These are phyloP conservation scores for Kodamaea lidongshanica DNA, from an alignment of 805 yeast species.

Conservation along the genomic window DNA sequence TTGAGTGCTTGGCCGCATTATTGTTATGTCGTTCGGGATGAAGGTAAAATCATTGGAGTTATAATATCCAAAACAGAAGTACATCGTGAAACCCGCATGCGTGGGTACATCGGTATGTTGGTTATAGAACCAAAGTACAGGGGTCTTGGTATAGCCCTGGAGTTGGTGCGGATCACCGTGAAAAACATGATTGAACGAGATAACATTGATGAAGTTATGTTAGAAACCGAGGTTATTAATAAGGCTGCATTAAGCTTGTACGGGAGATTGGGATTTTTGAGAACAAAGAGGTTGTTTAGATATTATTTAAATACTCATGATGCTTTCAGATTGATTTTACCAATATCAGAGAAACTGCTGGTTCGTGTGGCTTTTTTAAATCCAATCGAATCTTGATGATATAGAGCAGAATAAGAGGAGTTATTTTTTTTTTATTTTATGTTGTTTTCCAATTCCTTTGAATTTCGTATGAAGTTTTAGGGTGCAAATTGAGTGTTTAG, in stretches of 20 bases:
- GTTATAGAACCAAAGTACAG: conserved; percentile 71
- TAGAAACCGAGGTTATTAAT: conserved; percentile 88
- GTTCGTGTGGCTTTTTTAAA: conserved; percentile 48
- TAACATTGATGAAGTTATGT: conserved; percentile 80
- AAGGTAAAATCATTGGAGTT: conserved; percentile 58
- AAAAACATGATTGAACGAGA: conserved; percentile 54
- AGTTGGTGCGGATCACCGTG: conserved; percentile 56
- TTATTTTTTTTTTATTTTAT: no score
- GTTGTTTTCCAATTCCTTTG: no score
- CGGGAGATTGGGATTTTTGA: conserved; percentile 69
- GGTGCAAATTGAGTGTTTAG: no score
- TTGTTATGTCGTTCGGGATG: conserved; percentile 53
- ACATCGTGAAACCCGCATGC: conserved; percentile 62
- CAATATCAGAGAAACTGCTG: conserved; percentile 52
- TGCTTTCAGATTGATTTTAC: conserved; percentile 81
- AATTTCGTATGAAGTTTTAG: no score
- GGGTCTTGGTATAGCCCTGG: conserved; percentile 77
- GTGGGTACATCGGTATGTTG: conserved; percentile 97
- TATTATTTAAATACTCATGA: conserved; percentile 91
- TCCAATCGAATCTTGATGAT: no score
- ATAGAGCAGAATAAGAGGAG: no score
- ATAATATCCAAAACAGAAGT: conserved; percentile 76
- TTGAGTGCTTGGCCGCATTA: conserved; percentile 86
- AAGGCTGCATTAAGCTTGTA: conserved; percentile 61
- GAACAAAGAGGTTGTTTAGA: conserved; percentile 70